phyloP scores from a whole-genome alignment of 139 green algal genomes.

The Parachlorella kessleri region DNA sequence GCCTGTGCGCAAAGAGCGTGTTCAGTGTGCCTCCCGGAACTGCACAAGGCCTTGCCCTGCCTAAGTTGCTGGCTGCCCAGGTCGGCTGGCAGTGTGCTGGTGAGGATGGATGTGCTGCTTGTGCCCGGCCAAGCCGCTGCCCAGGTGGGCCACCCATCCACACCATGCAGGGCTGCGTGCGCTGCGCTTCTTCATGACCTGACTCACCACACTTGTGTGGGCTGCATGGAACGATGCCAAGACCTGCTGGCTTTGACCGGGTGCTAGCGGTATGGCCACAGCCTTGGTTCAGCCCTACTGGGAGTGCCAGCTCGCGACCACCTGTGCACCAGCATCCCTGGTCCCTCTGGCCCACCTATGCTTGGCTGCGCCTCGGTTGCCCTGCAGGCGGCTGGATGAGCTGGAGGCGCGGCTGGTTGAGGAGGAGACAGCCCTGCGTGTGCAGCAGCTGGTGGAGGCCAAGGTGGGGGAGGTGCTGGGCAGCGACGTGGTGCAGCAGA shows the following conservation, averaged over 20 bases:
- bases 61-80: too few relatives aligned
- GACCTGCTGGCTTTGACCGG: neutral
- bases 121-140: too few relatives aligned
- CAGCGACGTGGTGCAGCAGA: conserved; percentile 53
- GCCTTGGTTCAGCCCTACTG: neutral
- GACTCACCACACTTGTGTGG: conserved; percentile 12
- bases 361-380: neutral
- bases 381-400: conserved; percentile 5
- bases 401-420: conserved; percentile 45
- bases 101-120: too few relatives aligned
- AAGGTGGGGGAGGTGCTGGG: conserved; percentile 50
- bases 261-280: neutral
- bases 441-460: conserved; percentile 44
- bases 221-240: too few relatives aligned
- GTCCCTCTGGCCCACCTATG: neutral
- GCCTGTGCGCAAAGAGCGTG: too few relatives aligned
- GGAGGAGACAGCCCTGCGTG: conserved; percentile 43
- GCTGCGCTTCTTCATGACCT: conserved; percentile 4
- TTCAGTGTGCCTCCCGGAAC: too few relatives aligned
- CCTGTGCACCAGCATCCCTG: neutral
- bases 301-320: neutral
- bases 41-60: too few relatives aligned
- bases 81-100: too few relatives aligned
- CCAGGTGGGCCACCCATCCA: neutral
- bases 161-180: neutral